A percentile compares a stretch with the other conserved stretches of the same genome.
Conservation (phyloP, 2,329 filamentous ascomycete genomes). For the Trichoderma guizhouense region DNA sequence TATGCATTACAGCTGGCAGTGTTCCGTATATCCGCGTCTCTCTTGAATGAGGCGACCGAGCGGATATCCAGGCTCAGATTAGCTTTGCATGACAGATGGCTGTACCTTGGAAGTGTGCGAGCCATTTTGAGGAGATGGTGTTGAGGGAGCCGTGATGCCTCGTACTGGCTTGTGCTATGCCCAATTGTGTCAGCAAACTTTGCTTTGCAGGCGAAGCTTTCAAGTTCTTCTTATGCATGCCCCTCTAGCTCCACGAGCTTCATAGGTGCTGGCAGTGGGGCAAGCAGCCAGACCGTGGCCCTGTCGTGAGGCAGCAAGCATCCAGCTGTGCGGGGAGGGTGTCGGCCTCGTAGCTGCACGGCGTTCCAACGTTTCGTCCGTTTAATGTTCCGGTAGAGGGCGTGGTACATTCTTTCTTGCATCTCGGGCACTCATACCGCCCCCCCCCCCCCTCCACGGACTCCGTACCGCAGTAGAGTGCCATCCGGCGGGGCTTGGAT, state of each 20-base stretch:
- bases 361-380: background rate
- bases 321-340: conserved; percentile 7
- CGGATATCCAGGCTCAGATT: background rate
- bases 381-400: background rate
- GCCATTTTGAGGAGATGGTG: background rate
- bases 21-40: background rate
- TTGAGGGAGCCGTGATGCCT: background rate
- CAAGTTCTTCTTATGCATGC: background rate
- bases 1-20: background rate
- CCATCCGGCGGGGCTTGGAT: conserved; percentile 2
- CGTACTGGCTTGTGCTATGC: background rate
- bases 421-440: background rate
- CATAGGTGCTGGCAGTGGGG: background rate
- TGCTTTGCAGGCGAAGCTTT: background rate
- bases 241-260: conserved; percentile 7
- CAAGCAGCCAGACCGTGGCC: background rate
- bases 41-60: background rate
- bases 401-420: background rate
- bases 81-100: background rate
- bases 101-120: background rate
- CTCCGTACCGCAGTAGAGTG: background rate
- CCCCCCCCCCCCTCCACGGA: conserved; percentile 2
- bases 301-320: background rate
- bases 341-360: conserved; percentile 7
- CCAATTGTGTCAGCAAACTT: background rate